Evolutionary conservation across 2,329 filamentous ascomycete genomes (phyloP).

Genomic region (Colletotrichum cereale): DNA sequence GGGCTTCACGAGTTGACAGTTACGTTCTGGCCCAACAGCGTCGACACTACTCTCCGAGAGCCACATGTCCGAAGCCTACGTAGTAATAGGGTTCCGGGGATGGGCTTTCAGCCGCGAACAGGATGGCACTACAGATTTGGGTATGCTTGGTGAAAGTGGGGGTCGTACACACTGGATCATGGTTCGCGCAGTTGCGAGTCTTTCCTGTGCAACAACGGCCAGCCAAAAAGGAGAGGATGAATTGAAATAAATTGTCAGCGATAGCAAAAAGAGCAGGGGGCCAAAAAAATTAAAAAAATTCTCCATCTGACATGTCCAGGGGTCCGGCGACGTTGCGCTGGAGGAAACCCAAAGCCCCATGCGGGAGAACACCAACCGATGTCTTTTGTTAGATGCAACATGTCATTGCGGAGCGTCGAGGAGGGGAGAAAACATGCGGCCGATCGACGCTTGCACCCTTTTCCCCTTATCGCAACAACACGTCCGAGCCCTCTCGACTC

Average conservation of each 20-base stretch:
- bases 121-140: too few relatives aligned
- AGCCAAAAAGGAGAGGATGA: not conserved
- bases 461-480: too few relatives aligned
- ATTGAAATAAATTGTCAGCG: not conserved
- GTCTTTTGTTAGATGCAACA: too few relatives aligned
- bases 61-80: not conserved
- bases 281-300: too few relatives aligned
- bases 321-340: not conserved
- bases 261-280: not conserved
- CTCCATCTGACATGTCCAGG: too few relatives aligned
- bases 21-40: not conserved
- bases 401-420: too few relatives aligned
- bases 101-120: too few relatives aligned
- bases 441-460: too few relatives aligned
- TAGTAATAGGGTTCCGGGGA: too few relatives aligned
- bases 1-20: too few relatives aligned
- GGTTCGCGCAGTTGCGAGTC: not conserved
- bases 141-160: not conserved
- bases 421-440: too few relatives aligned
- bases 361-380: not conserved
- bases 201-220: not conserved
- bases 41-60: not conserved
- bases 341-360: not conserved
- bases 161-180: not conserved
- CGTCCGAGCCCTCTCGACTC: too few relatives aligned